Evolutionary conservation across 163 green algal species (phyloP).

Genomic region (Trebouxiophyceae sp.): DNA sequence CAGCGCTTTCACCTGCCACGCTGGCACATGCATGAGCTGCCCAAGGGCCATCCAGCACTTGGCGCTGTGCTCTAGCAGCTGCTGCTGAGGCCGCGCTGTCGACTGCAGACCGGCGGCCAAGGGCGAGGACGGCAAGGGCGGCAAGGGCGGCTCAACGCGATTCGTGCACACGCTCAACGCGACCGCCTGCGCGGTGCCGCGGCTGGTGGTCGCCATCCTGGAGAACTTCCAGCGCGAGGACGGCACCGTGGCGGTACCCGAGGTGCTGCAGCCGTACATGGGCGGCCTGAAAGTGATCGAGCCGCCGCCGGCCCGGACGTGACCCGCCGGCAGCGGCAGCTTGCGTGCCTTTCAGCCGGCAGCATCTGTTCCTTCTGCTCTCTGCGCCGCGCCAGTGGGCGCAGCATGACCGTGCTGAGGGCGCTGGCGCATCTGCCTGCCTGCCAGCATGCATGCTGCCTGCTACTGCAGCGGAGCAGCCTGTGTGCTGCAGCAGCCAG

Average conservation of each 20-base stretch:
- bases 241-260: constrained; percentile 81
- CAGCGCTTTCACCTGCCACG: background rate
- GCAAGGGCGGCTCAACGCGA: constrained; percentile 44
- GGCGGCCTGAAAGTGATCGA: constrained; percentile 26
- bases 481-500: no score
- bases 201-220: constrained; percentile 96
- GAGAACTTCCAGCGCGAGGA: constrained; percentile 96
- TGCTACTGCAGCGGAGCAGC: no score
- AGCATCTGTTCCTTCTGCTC: no score
- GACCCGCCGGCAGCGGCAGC: no score
- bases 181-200: constrained; percentile 91
- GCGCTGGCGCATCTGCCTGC: no score
- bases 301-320: background rate
- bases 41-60: background rate
- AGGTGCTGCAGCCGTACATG: constrained; percentile 83
- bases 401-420: no score
- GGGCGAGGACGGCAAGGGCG: constrained; percentile 15
- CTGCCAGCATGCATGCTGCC: no score
- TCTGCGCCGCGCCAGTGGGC: no score
- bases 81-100: no score
- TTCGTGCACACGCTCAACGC: constrained; percentile 99
- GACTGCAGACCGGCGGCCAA: constrained; percentile 5
- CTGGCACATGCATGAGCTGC: background rate
- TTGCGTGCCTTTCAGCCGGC: no score
- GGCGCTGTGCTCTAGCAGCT: no score